Evolutionary conservation across 2,329 filamentous ascomycete species (phyloP).

Genomic region (Calycina herbarum): DNA sequence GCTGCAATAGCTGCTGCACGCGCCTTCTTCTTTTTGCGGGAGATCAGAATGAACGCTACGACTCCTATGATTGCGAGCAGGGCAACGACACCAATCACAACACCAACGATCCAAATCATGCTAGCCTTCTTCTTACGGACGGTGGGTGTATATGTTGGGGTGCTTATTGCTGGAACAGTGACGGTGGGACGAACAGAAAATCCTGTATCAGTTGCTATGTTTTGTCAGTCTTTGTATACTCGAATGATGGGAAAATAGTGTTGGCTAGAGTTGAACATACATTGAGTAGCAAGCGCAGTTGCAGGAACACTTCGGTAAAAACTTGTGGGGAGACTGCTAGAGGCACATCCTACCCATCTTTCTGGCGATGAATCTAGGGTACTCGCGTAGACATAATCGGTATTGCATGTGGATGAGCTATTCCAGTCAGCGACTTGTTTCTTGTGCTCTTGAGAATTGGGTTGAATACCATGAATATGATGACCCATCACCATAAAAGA

Average conservation of each 20-base stretch:
- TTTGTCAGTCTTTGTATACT: background rate
- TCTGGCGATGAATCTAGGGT: background rate
- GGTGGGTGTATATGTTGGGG: background rate
- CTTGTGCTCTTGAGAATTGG: background rate
- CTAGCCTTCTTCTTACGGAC: constrained; percentile 1
- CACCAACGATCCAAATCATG: constrained; percentile 12
- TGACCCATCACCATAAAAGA: background rate
- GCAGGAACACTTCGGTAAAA: constrained; percentile 6
- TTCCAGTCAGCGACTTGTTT: background rate
- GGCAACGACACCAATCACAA: constrained; percentile 6
- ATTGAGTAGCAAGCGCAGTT: background rate
- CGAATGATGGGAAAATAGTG: background rate
- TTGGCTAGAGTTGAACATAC: background rate
- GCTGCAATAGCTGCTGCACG: constrained; percentile 13
- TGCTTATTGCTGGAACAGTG: background rate
- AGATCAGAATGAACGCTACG: constrained; percentile 11
- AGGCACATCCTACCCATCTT: constrained; percentile 12
- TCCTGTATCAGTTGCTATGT: background rate
- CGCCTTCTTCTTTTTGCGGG: constrained; percentile 15
- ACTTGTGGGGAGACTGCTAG: background rate
- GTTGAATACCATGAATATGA: background rate
- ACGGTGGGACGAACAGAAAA: constrained; percentile 3
- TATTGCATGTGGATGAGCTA: constrained; percentile 11
- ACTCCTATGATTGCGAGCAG: constrained; percentile 10
- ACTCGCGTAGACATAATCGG: constrained; percentile 9